Conservation (phyloP, 2,329 filamentous ascomycete species). For the Emmonsiellopsis sp. region DNA sequence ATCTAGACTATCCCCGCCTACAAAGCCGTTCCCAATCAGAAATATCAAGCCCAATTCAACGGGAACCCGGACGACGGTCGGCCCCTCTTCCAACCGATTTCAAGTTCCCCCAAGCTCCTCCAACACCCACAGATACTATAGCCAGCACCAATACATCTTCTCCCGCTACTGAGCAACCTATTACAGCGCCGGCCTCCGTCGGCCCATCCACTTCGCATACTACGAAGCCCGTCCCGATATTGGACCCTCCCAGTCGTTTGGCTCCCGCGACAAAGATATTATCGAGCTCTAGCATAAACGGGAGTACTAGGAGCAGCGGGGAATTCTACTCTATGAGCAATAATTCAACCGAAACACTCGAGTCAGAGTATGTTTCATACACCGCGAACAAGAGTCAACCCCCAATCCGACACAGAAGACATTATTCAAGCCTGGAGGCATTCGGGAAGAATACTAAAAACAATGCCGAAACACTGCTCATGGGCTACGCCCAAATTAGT, state of each 20-base stretch:
- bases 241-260: conserved; percentile 22
- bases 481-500: conserved; percentile 93
- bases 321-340: conserved; percentile 96
- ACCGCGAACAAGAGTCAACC: conserved; percentile 46
- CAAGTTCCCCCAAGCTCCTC: conserved; percentile 45
- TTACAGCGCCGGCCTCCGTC: conserved; percentile 13
- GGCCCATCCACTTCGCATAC: conserved; percentile 4
- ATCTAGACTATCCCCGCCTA: conserved; percentile 16
- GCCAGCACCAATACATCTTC: conserved; percentile 18
- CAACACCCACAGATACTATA: conserved; percentile 22
- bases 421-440: conserved; percentile 35
- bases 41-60: conserved; percentile 3
- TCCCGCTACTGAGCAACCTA: conserved; percentile 21
- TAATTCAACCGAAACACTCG: conserved; percentile 84
- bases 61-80: conserved; percentile 16
- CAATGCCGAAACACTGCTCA: conserved; percentile 68
- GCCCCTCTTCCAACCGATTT: conserved; percentile 39
- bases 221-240: conserved; percentile 17
- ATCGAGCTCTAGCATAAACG: conserved; percentile 45
- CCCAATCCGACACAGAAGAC: conserved; percentile 29
- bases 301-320: conserved; percentile 80
- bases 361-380: conserved; percentile 67
- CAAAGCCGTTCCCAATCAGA: conserved; percentile 22
- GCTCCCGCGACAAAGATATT: conserved; percentile 33
- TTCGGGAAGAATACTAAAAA: conserved; percentile 14